phyloP scores from a whole-genome alignment of 257 asterid genomes.

The Nicotiana undulata region DNA sequence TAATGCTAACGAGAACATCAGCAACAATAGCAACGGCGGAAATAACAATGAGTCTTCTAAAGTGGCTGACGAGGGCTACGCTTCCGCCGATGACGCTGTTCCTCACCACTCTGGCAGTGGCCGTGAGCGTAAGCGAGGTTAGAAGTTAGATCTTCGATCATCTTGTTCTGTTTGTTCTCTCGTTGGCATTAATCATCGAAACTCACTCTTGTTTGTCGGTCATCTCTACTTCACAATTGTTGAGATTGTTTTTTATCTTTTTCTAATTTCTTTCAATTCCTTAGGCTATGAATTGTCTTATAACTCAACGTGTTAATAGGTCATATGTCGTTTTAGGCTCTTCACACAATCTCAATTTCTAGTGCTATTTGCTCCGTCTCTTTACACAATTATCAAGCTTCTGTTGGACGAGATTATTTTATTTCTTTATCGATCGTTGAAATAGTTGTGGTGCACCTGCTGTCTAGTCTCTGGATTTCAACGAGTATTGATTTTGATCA shows the following conservation, averaged over 20 bases:
- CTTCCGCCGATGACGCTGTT: slow-evolving; percentile 71
- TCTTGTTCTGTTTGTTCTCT: background rate
- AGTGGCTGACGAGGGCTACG: slow-evolving; percentile 45
- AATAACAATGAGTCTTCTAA: slow-evolving; percentile 20
- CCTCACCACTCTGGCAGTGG: slow-evolving; percentile 37
- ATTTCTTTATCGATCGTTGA: background rate
- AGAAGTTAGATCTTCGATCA: slow-evolving; percentile 58
- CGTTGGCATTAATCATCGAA: background rate
- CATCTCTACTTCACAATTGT: background rate
- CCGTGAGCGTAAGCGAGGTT: slow-evolving; percentile 93
- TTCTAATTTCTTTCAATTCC: background rate
- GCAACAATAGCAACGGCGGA: background rate
- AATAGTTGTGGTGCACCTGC: background rate
- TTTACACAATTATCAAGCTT: background rate
- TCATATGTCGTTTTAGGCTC: background rate
- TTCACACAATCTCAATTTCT: background rate
- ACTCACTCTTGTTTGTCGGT: background rate
- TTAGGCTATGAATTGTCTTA: background rate
- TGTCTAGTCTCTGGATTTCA: background rate
- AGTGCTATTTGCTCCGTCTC: background rate
- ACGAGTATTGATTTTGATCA: background rate
- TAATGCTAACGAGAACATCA: background rate
- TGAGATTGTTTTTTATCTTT: too few relatives aligned
- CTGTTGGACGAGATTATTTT: background rate
- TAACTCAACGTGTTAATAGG: slow-evolving; percentile 12